These are phyloP conservation scores for Lasiosphaeria miniovina DNA, from an alignment of 495 filamentous ascomycete species.

Conservation along the genomic window DNA sequence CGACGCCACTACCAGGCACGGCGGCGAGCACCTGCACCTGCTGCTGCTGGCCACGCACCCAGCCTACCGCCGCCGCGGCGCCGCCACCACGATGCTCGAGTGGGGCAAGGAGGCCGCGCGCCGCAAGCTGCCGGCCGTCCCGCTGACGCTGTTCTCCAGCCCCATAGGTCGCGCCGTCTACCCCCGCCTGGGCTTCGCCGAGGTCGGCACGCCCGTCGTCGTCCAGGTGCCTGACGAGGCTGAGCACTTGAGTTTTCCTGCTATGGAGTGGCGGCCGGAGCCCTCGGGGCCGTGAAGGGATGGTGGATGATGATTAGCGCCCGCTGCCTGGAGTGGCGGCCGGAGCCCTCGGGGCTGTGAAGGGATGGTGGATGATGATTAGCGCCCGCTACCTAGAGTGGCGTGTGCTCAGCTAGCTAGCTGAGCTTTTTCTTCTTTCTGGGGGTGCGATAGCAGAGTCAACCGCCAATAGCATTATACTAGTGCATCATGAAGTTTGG, in stretches of 20 bases:
- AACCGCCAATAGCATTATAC: no score
- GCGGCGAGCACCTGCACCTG: background rate
- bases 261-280: background rate
- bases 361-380: no score
- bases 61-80: background rate
- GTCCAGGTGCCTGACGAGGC: background rate
- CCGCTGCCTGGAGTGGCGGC: no score
- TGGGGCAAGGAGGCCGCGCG: background rate
- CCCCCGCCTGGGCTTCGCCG: background rate
- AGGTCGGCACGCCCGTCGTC: background rate
- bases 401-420: no score
- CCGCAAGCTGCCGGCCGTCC: background rate
- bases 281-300: no score
- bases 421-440: no score
- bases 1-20: background rate
- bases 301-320: no score
- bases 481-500: no score
- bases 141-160: background rate
- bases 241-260: background rate
- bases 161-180: background rate
- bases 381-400: no score
- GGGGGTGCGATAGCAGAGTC: no score
- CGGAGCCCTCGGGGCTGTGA: no score
- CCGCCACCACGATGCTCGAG: background rate
- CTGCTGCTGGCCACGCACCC: background rate